Conservation (phyloP, 345 rosid genomes). For the Acer campestre region DNA sequence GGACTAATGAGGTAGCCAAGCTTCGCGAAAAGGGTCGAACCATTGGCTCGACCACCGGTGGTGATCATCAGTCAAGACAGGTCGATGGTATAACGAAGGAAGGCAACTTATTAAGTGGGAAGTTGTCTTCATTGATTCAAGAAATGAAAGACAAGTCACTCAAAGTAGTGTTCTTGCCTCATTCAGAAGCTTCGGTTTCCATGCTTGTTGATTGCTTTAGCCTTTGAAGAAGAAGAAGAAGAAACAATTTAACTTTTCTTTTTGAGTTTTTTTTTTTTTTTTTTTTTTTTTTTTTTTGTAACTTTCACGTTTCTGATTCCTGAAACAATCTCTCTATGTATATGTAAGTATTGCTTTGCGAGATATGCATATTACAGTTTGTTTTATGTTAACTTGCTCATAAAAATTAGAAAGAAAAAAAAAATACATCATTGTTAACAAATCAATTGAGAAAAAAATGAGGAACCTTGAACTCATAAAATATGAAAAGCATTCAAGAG, state of each 20-base stretch:
- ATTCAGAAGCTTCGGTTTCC: constrained; percentile 34
- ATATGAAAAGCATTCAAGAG: too few species aligned
- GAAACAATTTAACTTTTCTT: background rate
- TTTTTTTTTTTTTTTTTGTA: too few species aligned
- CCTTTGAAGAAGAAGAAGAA: constrained; percentile 9
- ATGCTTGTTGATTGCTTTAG: constrained; percentile 34
- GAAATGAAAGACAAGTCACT: background rate
- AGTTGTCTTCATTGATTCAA: constrained; percentile 17
- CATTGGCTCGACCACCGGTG: constrained; percentile 17
- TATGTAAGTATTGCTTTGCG: background rate
- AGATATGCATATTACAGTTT: too few species aligned
- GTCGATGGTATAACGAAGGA: constrained; percentile 6
- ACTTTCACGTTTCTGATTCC: background rate
- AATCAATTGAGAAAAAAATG: too few species aligned
- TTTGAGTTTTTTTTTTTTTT: background rate
- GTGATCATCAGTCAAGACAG: background rate
- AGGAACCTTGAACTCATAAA: too few species aligned
- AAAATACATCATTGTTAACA: too few species aligned
- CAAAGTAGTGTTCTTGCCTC: background rate
- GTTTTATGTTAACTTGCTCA: too few species aligned
- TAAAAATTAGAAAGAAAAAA: too few species aligned
- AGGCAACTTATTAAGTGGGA: constrained; percentile 4
- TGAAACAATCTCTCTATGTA: background rate
- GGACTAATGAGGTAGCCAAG: constrained; percentile 42
- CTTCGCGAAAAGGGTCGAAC: constrained; percentile 36